Evolutionary conservation across 2,329 filamentous ascomycete species (phyloP), one percentile per base, ranked within the genome.

Genomic region (Sporothrix sp.): DNA sequence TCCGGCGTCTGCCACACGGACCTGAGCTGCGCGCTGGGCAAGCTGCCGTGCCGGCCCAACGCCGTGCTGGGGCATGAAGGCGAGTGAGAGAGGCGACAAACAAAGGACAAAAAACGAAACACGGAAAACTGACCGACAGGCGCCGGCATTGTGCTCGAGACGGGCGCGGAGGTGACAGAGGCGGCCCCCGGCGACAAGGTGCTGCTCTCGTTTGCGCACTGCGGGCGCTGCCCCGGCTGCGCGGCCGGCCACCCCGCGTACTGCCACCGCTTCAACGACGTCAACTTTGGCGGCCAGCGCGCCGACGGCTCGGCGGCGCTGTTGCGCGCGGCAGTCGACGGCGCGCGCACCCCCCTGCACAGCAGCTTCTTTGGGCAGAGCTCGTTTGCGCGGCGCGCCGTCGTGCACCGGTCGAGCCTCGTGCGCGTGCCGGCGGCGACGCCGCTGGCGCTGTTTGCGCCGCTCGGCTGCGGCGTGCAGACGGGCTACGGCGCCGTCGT

Each of bases 401-500:
- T 66, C 6, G 64, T 59, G 0, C 58, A 65, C 49, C 43, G 52
- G 20, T 60, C 60, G 3, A 58, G 58, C 7, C 56, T 63, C 1
- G 64, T 67, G n/a, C 61, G 58, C 48, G 60, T 64, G 0, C 45
- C 55, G 0, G 11, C 20, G 0, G 54, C 56, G 4, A 16, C 20
- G 1, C 54, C 56, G 2, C 56, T 67, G 11, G 57, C 57, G 5
- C 43, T 65, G 2, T 62, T 62, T n/a, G 61, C 64, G 0, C 61
- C 65, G 4, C 56, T 67, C 0, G 66, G 66, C 0, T 68, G 66
- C 49, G 66, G 66, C 0, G 56, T 68, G 18, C 65, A 67, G 48
- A 68, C 66, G 0, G 66, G 66, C 18, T 62, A 60, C 4, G 65
- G 66, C 3, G 64, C 65, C 0, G 58, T 68, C 3, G 32, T 65